Base-by-base conservation (phyloP, 768 basidiomycete genomes). In the Trametes sanguinea region DNA sequence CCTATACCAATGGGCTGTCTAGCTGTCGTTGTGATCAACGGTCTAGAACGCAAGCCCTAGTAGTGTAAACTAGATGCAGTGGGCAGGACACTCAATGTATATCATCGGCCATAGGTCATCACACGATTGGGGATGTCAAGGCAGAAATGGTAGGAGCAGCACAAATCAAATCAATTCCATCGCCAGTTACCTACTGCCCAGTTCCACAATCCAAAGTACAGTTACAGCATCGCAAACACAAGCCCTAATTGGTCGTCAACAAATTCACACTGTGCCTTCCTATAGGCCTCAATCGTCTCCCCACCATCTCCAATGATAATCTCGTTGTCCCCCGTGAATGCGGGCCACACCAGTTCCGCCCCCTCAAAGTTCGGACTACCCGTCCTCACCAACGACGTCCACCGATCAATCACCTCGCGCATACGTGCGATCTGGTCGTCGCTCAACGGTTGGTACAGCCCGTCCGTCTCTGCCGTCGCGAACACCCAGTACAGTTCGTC, bases 401-500 rank as follows among this genome's bases (percentile, higher is more conserved):
- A 61, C n/a, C 60, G 53, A 30, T 56, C 50, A 33, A 61, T 56
- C 17, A 51, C 54, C 39, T 61, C 60, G 10, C 54, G 60, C 17
- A 54, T 61, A 27, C 53, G 53, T n/a, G 52, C 52, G 9, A 61
- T 43, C 60, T 61, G 60, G 39, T 39, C 43, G 30, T 37, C 17
- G 14, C 53, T 61, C 35, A 61, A 32, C 27, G 60, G 60, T 37
- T 61, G 60, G 30, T 61, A 56, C 22, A 61, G 60, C 40, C 55
- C 55, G 39, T 61, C 60, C 14, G 60, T 61, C 48, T 61, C 60
- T 5, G 60, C 60, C 5, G 60, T 61, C 22, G 54, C 60, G 54
- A 61, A 61, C 22, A 61, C 60, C 53, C 54, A 61, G 60, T 61
- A 61, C 17, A 61, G 54, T 17, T 61, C 60, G 27, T 61, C 60